Conservation (phyloP, 2,329 filamentous ascomycete species). For the Leptodontidium sp. region DNA sequence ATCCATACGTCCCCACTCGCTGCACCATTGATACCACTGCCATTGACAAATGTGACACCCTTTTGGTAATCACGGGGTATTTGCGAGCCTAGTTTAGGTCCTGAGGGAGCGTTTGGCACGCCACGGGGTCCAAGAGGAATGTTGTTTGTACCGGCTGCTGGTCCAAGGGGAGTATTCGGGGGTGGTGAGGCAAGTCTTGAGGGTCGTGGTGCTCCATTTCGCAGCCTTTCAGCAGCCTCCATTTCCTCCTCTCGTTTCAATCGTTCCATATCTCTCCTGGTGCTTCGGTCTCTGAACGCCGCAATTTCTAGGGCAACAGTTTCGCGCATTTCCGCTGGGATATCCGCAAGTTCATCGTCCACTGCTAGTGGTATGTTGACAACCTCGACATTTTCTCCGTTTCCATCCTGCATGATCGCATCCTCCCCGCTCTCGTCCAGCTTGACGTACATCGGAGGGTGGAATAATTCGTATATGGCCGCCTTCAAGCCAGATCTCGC, state of each 20-base stretch:
- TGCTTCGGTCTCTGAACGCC: constrained; percentile 92
- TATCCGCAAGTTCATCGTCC: constrained; percentile 94
- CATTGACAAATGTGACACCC: constrained; percentile 83
- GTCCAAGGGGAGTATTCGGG: constrained; percentile 60
- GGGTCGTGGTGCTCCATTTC: constrained; percentile 70
- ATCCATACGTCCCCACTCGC: constrained; percentile 55
- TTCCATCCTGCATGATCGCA: constrained; percentile 70
- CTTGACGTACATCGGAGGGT: constrained; percentile 62
- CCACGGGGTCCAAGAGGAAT: constrained; percentile 79
- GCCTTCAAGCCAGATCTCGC: constrained; percentile 73
- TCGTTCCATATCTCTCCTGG: constrained; percentile 85
- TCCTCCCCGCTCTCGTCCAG: constrained; percentile 71
- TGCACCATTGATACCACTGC: constrained; percentile 71
- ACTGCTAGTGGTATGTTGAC: constrained; percentile 87
- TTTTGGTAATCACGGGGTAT: constrained; percentile 78
- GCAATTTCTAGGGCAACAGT: constrained; percentile 94
- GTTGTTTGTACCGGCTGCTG: constrained; percentile 71
- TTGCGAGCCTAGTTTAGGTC: constrained; percentile 68
- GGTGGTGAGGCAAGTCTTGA: constrained; percentile 78
- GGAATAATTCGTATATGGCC: constrained; percentile 75
- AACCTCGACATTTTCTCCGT: constrained; percentile 76
- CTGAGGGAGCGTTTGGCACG: constrained; percentile 78
- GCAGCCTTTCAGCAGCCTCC: constrained; percentile 82
- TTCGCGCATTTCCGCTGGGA: constrained; percentile 94
- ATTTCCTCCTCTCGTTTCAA: constrained; percentile 90